These are phyloP conservation scores for Domatiomyces globalis DNA, from an alignment of 2,329 filamentous ascomycete genomes.

Conservation along the genomic window DNA sequence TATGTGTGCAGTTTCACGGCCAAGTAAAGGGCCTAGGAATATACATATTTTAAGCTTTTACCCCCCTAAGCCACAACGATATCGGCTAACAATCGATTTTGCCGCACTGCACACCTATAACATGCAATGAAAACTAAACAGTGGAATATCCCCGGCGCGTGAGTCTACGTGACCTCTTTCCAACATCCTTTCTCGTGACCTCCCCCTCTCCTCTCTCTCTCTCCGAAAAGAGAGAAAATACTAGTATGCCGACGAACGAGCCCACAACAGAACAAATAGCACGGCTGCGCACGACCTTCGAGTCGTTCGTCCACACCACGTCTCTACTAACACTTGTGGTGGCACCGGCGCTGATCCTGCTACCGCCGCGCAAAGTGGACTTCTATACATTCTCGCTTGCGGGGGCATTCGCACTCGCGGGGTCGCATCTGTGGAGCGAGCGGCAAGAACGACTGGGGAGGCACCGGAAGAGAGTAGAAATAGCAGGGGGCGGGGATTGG, in stretches of 20 bases:
- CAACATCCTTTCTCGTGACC: too few species aligned
- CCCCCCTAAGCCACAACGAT: not conserved
- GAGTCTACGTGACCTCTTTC: too few species aligned
- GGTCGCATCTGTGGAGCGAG: slow-evolving; percentile 34
- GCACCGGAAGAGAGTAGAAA: slow-evolving; percentile 14
- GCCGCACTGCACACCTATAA: too few species aligned
- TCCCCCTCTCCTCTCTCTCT: too few species aligned
- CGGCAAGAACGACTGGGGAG: slow-evolving; percentile 27
- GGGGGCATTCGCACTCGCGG: slow-evolving; percentile 34
- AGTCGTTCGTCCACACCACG: slow-evolving; percentile 25
- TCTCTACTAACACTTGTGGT: slow-evolving; percentile 37
- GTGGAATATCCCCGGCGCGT: too few species aligned
- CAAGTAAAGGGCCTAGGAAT: too few species aligned
- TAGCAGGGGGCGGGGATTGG: slow-evolving; percentile 3
- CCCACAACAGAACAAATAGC: slow-evolving; percentile 1
- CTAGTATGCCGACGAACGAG: not conserved
- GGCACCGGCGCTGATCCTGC: slow-evolving; percentile 39
- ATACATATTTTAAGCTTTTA: not conserved
- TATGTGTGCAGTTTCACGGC: not conserved
- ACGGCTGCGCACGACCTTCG: slow-evolving; percentile 9
- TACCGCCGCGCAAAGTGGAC: slow-evolving; percentile 50
- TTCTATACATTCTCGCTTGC: slow-evolving; percentile 43
- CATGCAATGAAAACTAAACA: too few species aligned
- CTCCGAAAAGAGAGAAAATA: not conserved
- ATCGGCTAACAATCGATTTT: too few species aligned